These are phyloP conservation scores for Typha latifolia DNA, from an alignment of 176 grass and related monocot genomes.

Conservation along the genomic window DNA sequence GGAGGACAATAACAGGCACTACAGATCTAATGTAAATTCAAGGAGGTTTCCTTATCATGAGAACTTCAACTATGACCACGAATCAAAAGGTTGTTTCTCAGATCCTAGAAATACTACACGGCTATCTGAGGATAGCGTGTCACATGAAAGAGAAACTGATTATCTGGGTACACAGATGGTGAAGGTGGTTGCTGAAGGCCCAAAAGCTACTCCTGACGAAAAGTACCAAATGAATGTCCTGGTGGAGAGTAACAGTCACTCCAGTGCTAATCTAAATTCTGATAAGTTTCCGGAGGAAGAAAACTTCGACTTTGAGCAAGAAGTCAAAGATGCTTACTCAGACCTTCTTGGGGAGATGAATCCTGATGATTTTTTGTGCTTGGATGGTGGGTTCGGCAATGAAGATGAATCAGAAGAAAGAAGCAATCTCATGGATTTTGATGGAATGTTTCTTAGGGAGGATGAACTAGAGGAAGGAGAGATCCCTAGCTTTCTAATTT, in stretches of 20 bases:
- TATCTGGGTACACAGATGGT: constrained; percentile 7
- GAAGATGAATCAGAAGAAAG: constrained; percentile 2
- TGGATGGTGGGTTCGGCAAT: constrained; percentile 30
- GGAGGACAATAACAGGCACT: too few species aligned
- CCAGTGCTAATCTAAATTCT: neutral
- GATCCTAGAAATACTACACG: neutral
- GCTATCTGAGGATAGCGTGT: constrained; percentile 1
- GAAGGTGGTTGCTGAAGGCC: constrained; percentile 21
- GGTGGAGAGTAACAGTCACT: constrained; percentile 1
- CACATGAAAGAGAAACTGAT: constrained; percentile 5
- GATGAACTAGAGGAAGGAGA: constrained; percentile 74
- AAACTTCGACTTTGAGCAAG: constrained; percentile 51
- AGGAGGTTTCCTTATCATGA: constrained; percentile 8
- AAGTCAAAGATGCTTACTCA: constrained; percentile 43
- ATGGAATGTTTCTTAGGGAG: neutral
- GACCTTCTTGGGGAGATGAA: constrained; percentile 66
- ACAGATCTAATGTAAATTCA: neutral
- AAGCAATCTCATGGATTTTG: constrained; percentile 1
- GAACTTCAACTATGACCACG: constrained; percentile 11
- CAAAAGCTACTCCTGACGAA: constrained; percentile 21
- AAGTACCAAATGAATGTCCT: constrained; percentile 18
- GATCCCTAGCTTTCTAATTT: constrained; percentile 30
- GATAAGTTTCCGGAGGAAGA: constrained; percentile 12
- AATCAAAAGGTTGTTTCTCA: constrained; percentile 11
- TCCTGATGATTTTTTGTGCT: constrained; percentile 59